These are phyloP conservation scores for Glycyrrhiza uralensis DNA, from an alignment of 306 rosid species.

Conservation along the genomic window DNA sequence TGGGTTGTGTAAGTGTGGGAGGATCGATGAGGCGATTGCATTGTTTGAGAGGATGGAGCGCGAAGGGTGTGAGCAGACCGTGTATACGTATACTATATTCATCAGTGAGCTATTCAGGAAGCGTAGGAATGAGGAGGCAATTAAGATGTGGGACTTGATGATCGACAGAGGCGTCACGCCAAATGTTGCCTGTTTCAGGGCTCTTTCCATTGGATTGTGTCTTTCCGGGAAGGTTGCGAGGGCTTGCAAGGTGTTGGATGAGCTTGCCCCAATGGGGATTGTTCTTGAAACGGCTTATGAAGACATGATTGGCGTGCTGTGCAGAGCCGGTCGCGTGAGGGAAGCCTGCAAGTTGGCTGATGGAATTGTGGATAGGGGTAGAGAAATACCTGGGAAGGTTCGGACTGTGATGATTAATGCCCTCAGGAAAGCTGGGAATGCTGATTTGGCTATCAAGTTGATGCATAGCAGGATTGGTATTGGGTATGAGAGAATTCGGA, in stretches of 20 bases:
- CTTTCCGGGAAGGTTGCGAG: conserved; percentile 83
- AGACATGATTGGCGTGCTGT: conserved; percentile 73
- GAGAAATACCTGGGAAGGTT: conserved; percentile 81
- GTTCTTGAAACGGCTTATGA: conserved; percentile 74
- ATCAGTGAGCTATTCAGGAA: conserved; percentile 65
- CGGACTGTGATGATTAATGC: conserved; percentile 74
- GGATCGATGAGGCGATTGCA: conserved; percentile 57
- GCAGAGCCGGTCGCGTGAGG: conserved; percentile 73
- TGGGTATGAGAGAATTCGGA: conserved; percentile 79
- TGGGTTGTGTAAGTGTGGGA: conserved; percentile 64
- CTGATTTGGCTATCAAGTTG: conserved; percentile 77
- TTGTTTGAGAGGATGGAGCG: conserved; percentile 62
- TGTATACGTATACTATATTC: conserved; percentile 75
- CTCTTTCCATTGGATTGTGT: conserved; percentile 76
- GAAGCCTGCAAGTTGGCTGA: conserved; percentile 95
- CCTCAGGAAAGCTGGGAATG: conserved; percentile 79
- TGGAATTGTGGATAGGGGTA: conserved; percentile 83
- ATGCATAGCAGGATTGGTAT: conserved; percentile 92
- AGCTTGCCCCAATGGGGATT: conserved; percentile 81
- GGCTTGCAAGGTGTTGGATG: conserved; percentile 90
- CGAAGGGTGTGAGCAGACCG: conserved; percentile 81
- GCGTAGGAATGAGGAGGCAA: conserved; percentile 73
- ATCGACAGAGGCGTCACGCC: conserved; percentile 80
- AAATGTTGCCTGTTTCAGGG: conserved; percentile 76
- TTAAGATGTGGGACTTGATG: conserved; percentile 81